Evolutionary conservation across 73 alveolate species (phyloP), one percentile per base, ranked within the genome.

Genomic region (Paramecium tetraurelia): DNA sequence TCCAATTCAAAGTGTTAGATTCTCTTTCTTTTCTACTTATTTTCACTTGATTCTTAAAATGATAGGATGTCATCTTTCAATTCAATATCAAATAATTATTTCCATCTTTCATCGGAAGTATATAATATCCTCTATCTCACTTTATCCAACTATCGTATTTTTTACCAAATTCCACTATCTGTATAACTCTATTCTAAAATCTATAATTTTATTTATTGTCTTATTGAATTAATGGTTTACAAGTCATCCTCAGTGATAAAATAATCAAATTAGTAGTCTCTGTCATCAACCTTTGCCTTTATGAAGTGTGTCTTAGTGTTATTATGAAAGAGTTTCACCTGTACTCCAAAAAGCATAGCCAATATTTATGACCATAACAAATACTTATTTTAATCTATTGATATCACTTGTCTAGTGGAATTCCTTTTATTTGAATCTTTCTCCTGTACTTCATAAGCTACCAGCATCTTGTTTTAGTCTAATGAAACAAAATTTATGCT

Each of bases 371-470:
- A 31, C 72, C 76, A 80, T 20, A 80, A 24, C 24, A 48, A 21
- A 41, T 80, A 41, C 12, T 80, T 44, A 8, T 46, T 35, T 6
- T 40, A 21, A 33, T 31, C 57, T 24, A 80, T 46, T 21, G 75
- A 44, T 20, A 48, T 48, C 2, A 48, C 27, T 14, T 80, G 16
- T 43, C 90, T 80, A 11, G 90, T 43, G 3, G 43, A 24, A 80
- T 44, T 48, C 3, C 75, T n/a, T 24, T 46, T 40, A 48, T 46
- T 46, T 44, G 46, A 41, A 80, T 80, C 90, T 4, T 41, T 80
- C 33, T 80, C 90, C 22, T 80, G n/a, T n/a, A 80, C 57, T 46
- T 80, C 90, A 46, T 80, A 80, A 22, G 90, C 90, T 3, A 80
- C 31, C n/a, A 80, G 21, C 29, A 80, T 27, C 10, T 80, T 80